These are phyloP conservation scores for Secale cereale DNA, from an alignment of 176 grass and related monocot genomes.

Conservation along the genomic window DNA sequence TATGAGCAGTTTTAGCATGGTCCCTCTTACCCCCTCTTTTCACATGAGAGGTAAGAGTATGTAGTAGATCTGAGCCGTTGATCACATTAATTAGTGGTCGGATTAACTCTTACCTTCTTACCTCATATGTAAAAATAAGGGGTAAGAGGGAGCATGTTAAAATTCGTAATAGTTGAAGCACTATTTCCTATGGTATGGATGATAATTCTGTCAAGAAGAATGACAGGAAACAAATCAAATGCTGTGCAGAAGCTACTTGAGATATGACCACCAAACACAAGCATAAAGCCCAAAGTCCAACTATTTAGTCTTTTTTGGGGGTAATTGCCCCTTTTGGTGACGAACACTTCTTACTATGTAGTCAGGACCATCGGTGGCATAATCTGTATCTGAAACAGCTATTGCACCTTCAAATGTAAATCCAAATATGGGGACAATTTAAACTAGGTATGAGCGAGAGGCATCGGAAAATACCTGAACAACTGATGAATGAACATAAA, in stretches of 20 bases:
- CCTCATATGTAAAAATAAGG: too few species aligned
- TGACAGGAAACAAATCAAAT: background rate
- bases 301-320: background rate
- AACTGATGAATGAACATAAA: slow-evolving; percentile 77
- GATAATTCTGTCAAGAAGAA: background rate
- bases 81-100: too few species aligned
- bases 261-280: background rate
- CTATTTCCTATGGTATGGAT: background rate
- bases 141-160: too few species aligned
- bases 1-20: too few species aligned
- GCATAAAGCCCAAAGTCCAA: background rate
- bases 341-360: background rate
- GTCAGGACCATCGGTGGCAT: background rate
- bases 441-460: background rate
- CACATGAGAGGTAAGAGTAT: too few species aligned
- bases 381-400: background rate
- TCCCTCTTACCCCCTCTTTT: too few species aligned
- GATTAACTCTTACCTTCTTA: too few species aligned
- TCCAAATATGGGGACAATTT: background rate
- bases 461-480: slow-evolving; percentile 41
- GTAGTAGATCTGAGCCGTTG: too few species aligned
- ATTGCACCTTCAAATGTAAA: background rate
- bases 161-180: background rate
- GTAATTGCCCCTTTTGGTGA: background rate
- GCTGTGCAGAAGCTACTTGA: background rate